Conservation (phyloP, 306 rosid genomes). For the Morella rubra region DNA sequence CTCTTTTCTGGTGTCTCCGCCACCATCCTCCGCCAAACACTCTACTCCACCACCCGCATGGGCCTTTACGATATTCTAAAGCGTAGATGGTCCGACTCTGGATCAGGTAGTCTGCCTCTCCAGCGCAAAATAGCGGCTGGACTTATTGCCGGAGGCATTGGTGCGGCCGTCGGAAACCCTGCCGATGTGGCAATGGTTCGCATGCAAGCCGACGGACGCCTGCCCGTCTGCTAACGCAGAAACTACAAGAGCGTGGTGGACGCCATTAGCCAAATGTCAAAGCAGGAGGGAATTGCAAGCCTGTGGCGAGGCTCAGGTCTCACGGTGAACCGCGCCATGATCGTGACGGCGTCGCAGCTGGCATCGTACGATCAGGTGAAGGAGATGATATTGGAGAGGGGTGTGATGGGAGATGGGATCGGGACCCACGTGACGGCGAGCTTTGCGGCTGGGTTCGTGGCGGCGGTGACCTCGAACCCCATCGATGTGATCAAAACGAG, state of each 20-base stretch:
- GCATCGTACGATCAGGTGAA: conserved; percentile 19
- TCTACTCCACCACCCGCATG: conserved; percentile 27
- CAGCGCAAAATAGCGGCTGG: conserved; percentile 8
- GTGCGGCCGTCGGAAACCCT: conserved; percentile 11
- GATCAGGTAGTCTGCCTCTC: neutral
- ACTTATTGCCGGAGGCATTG: conserved; percentile 8
- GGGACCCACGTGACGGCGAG: conserved; percentile 25
- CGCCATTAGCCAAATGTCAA: conserved; percentile 9
- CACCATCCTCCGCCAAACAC: conserved; percentile 17
- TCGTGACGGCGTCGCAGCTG: conserved; percentile 17
- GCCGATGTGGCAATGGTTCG: conserved; percentile 27
- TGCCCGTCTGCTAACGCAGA: conserved; percentile 6
- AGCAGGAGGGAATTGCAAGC: conserved; percentile 5
- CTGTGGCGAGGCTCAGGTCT: conserved; percentile 12
- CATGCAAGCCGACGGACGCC: conserved; percentile 19
- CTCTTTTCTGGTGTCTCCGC: conserved; percentile 24
- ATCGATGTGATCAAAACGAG: conserved; percentile 17
- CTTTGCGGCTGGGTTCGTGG: conserved; percentile 19
- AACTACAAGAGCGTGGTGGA: conserved; percentile 25
- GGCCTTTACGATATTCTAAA: conserved; percentile 23
- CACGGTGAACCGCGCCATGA: conserved; percentile 14
- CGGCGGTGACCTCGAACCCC: conserved; percentile 14
- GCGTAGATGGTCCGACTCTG: conserved; percentile 5
- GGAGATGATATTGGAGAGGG: conserved; percentile 21
- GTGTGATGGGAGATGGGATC: conserved; percentile 16